Conservation (phyloP, 805 yeast species). For the Cyberlindnera veronae region DNA sequence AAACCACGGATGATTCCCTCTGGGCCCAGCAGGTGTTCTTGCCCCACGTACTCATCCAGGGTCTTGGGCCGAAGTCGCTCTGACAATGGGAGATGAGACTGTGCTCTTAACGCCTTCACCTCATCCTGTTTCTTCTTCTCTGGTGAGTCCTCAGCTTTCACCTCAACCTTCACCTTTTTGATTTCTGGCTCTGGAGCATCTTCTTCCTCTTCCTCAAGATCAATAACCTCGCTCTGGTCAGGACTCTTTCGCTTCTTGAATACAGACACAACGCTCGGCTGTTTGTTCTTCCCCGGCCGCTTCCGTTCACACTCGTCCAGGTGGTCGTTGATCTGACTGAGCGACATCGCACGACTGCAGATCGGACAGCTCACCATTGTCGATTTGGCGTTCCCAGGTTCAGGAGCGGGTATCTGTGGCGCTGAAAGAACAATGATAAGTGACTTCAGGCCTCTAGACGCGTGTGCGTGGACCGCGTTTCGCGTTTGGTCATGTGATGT, state of each 20-base stretch:
- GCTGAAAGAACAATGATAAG: too few species aligned
- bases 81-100: slow-evolving; percentile 48
- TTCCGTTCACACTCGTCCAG: slow-evolving; percentile 23
- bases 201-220: slow-evolving; percentile 14
- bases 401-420: too few species aligned
- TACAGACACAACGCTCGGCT: slow-evolving; percentile 7
- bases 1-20: slow-evolving; percentile 64
- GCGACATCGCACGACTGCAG: slow-evolving; percentile 18
- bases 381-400: too few species aligned
- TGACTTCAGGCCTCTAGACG: too few species aligned
- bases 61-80: slow-evolving; percentile 78
- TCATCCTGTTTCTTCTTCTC: slow-evolving; percentile 12
- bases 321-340: slow-evolving; percentile 23
- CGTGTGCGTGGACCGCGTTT: too few species aligned
- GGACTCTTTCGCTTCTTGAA: slow-evolving; percentile 6
- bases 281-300: slow-evolving; percentile 1
- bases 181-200: slow-evolving; percentile 1
- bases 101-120: slow-evolving; percentile 15
- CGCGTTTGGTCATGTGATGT: too few species aligned
- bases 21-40: slow-evolving; percentile 65
- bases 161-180: neutral
- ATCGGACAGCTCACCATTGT: slow-evolving; percentile 28
- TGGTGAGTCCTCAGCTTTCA: neutral
- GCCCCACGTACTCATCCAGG: slow-evolving; percentile 78
- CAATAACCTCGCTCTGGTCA: slow-evolving; percentile 12